phyloP scores from a whole-genome alignment of 2,329 filamentous ascomycete genomes.

The Exophiala spinifera region DNA sequence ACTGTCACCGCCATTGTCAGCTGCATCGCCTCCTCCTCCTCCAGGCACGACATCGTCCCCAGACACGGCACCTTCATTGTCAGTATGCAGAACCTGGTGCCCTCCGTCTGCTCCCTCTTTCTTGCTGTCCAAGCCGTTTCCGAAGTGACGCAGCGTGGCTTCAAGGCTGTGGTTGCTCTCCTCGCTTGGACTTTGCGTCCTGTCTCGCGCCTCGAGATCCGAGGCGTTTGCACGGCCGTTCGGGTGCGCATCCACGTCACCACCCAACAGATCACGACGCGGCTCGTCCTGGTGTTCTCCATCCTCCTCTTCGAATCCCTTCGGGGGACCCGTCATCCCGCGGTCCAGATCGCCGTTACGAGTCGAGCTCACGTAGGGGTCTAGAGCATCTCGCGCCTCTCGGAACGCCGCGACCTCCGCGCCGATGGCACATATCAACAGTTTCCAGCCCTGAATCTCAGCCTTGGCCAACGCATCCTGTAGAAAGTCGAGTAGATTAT shows the following conservation, averaged over 20 bases:
- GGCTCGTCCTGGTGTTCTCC: slow-evolving; percentile 15
- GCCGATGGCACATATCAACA: slow-evolving; percentile 60
- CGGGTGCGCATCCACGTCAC: neutral
- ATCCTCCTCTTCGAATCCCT: neutral
- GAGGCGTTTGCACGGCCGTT: neutral
- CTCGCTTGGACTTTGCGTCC: slow-evolving; percentile 10
- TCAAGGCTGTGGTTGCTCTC: slow-evolving; percentile 28
- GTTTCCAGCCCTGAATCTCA: slow-evolving; percentile 56
- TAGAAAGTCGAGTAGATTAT: slow-evolving; percentile 36
- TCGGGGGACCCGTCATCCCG: neutral
- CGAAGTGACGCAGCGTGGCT: slow-evolving; percentile 25
- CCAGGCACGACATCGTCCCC: too few relatives aligned
- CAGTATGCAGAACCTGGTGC: too few relatives aligned
- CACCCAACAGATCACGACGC: slow-evolving; percentile 15
- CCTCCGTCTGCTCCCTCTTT: slow-evolving; percentile 6
- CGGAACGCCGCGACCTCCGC: slow-evolving; percentile 58
- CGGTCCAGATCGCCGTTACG: neutral
- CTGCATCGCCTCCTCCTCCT: neutral
- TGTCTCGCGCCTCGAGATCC: neutral
- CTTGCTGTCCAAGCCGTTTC: slow-evolving; percentile 7
- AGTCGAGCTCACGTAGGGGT: neutral
- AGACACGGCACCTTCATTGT: too few relatives aligned
- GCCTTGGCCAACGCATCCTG: slow-evolving; percentile 51
- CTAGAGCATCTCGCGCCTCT: slow-evolving; percentile 39
- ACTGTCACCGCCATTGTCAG: neutral